These are phyloP conservation scores for Coccomyxa subellipsoidea DNA, from an alignment of 163 green algal species.

Conservation along the genomic window DNA sequence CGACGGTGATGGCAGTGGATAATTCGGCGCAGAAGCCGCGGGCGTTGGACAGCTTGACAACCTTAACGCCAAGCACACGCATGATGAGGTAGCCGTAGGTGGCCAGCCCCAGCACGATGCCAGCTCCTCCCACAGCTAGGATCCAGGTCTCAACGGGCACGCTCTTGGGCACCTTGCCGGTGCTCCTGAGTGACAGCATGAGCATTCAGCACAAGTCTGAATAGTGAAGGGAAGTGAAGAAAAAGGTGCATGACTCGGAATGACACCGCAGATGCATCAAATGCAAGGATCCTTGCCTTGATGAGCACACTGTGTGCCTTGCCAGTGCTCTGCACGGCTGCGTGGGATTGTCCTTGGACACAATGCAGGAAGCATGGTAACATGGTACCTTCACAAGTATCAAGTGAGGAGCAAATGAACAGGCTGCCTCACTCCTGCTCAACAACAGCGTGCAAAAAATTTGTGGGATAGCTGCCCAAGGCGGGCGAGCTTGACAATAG, in stretches of 20 bases:
- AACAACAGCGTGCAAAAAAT: too few relatives aligned
- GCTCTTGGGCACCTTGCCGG: slow-evolving; percentile 19
- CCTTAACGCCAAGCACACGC: slow-evolving; percentile 49
- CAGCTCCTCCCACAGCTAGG: slow-evolving; percentile 35
- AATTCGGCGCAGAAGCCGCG: slow-evolving; percentile 53
- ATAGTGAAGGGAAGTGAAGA: neutral
- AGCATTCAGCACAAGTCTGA: neutral
- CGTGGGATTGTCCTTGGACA: too few relatives aligned
- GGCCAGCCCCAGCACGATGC: slow-evolving; percentile 51
- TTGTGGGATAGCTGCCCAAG: neutral
- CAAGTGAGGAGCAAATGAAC: too few relatives aligned
- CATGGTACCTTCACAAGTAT: too few relatives aligned
- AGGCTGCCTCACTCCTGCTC: too few relatives aligned
- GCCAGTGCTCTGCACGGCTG: too few relatives aligned
- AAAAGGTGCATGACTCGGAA: too few relatives aligned
- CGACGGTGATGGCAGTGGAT: slow-evolving; percentile 39
- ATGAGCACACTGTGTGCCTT: too few relatives aligned
- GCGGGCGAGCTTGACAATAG: neutral
- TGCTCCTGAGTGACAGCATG: neutral
- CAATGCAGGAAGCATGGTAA: too few relatives aligned
- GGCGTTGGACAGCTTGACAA: slow-evolving; percentile 42
- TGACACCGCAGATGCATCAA: too few relatives aligned
- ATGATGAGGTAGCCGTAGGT: slow-evolving; percentile 70
- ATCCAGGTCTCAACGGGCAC: slow-evolving; percentile 39
- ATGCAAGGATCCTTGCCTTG: too few relatives aligned